Evolutionary conservation across 306 rosid genomes (phyloP).

Genomic region (Vigna unguiculata): DNA sequence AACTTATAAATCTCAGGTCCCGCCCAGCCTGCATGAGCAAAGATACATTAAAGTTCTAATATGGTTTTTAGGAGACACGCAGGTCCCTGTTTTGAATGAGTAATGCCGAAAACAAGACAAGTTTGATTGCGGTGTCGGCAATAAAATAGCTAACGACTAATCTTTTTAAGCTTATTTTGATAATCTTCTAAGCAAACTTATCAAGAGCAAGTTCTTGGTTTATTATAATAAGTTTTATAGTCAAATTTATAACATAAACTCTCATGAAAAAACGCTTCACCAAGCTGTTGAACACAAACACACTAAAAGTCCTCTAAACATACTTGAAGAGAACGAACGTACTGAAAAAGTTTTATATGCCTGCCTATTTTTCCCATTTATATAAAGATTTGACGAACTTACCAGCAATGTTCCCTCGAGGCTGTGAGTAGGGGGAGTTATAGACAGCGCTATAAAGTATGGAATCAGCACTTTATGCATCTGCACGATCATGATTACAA

Average conservation of each 20-base stretch:
- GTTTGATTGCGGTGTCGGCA: background rate
- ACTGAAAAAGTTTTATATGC: background rate
- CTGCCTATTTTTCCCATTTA: background rate
- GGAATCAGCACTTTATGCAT: conserved; percentile 90
- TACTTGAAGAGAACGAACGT: background rate
- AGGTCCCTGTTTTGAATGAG: background rate
- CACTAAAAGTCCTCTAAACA: background rate
- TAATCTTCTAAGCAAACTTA: background rate
- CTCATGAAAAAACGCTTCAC: background rate
- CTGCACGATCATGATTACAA: conserved; percentile 55
- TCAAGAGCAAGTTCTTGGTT: background rate
- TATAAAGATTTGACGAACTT: conserved; percentile 42
- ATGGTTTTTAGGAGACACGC: background rate
- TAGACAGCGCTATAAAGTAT: conserved; percentile 70
- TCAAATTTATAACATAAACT: background rate
- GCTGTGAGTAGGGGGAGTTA: conserved; percentile 83
- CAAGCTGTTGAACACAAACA: background rate
- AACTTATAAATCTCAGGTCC: conserved; percentile 76
- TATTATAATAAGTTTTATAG: background rate
- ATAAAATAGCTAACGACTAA: background rate
- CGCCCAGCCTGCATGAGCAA: conserved; percentile 82
- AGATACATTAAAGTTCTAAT: conserved; percentile 22
- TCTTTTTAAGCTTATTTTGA: background rate
- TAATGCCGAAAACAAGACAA: background rate
- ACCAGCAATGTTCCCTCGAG: conserved; percentile 97